A percentile compares a stretch with the other conserved stretches of the same genome.
Evolutionary conservation across 164 flowering plant species (phyloP).

Genomic region (Kingdonia uniflora): DNA sequence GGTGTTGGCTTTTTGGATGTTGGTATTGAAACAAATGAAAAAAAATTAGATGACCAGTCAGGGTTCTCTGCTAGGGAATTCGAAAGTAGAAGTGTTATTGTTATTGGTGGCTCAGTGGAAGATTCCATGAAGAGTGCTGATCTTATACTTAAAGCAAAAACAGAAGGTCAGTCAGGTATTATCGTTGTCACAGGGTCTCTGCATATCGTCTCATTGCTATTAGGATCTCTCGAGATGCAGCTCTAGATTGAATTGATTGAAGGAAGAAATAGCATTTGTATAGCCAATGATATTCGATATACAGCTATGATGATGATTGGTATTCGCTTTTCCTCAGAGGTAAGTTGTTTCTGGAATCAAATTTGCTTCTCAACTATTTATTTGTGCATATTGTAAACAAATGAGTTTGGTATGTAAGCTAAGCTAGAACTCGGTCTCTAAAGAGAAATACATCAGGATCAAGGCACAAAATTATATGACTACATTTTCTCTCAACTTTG

Average conservation of each 20-base stretch:
- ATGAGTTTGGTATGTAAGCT: too few species aligned
- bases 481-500: too few species aligned
- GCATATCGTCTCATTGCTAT: conserved; percentile 6
- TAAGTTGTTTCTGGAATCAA: neutral
- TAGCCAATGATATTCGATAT: too few species aligned
- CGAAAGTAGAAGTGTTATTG: conserved; percentile 19
- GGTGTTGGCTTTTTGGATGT: conserved; percentile 24
- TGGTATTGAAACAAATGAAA: conserved; percentile 12
- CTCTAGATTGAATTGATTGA: too few species aligned
- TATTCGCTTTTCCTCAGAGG: neutral
- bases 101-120: conserved; percentile 28
- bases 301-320: neutral
- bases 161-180: conserved; percentile 22
- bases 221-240: conserved; percentile 3
- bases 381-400: too few species aligned
- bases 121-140: conserved; percentile 31
- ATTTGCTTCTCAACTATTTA: too few species aligned
- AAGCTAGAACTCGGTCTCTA: too few species aligned
- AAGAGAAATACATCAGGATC: too few species aligned
- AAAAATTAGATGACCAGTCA: conserved; percentile 9
- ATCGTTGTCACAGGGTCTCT: conserved; percentile 59
- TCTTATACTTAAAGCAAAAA: conserved; percentile 30
- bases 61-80: conserved; percentile 4
- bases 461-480: too few species aligned
- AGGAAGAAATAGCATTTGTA: too few species aligned